Evolutionary conservation across 1,139 yeast genomes (phyloP).

Genomic region (Saccharomyces hybrid): DNA sequence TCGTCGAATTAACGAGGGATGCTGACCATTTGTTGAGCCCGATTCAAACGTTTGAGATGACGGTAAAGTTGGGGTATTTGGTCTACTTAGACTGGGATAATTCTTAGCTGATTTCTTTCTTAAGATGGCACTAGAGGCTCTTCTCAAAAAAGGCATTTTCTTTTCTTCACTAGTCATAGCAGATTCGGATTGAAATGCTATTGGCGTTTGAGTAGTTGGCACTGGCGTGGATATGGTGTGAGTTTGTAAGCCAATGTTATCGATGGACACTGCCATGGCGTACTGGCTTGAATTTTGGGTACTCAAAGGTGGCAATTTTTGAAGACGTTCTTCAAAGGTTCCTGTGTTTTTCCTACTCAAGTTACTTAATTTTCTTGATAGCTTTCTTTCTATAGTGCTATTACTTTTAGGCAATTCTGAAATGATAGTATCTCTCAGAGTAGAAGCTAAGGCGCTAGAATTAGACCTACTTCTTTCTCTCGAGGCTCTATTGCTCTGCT

Average conservation of each 20-base stretch:
- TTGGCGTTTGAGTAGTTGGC: background rate
- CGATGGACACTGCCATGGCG: conserved; percentile 9
- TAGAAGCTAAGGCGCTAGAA: background rate
- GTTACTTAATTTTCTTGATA: conserved; percentile 2
- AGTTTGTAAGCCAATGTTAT: conserved; percentile 15
- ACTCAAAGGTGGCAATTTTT: background rate
- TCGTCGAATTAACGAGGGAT: background rate
- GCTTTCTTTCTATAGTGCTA: conserved; percentile 1
- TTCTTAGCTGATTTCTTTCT: conserved; percentile 22
- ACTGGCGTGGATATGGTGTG: conserved; percentile 3
- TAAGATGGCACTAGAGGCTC: conserved; percentile 29
- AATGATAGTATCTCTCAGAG: background rate
- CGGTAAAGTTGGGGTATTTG: conserved; percentile 13
- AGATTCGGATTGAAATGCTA: background rate
- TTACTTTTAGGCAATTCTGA: conserved; percentile 2
- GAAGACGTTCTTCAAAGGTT: background rate
- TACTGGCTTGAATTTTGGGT: background rate
- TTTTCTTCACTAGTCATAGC: conserved; percentile 3
- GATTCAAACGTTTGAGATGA: background rate
- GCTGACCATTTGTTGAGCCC: background rate
- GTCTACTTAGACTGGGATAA: conserved; percentile 2
- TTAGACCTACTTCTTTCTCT: background rate
- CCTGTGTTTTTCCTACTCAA: conserved; percentile 2
- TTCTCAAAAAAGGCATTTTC: conserved; percentile 23
- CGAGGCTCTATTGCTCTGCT: background rate